Base-by-base conservation (phyloP, 345 rosid genomes). In the Hevea brasiliensis region DNA sequence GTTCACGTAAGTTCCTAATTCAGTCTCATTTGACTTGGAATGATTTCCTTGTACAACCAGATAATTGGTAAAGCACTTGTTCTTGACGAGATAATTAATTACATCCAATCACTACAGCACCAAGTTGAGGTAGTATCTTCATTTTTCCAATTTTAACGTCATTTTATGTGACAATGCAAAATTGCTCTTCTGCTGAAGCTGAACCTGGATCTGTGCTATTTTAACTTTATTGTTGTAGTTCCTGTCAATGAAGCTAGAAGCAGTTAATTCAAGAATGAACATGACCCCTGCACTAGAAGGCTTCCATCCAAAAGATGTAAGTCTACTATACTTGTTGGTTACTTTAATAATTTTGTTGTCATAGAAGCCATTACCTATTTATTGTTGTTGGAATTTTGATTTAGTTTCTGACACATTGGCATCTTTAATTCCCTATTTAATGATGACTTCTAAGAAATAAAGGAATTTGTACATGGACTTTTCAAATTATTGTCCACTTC, bases 1-100 rank as follows among this genome's bases (percentile, higher is more conserved):
- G 40, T 24, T 57, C 3, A 26, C 60, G 0, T 1, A 42, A 59
- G 21, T 69, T 42, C 45, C 55, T 51, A 29, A 21, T 53, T 42
- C 57, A 24, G 54, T 58, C 45, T 61, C 41, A 48, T 51, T 26
- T 24, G 26, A 59, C 41, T 29, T 58, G 40, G 27, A 60, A 57
- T 41, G 56, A 1, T 37, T 69, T 50, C 42, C 29, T 61, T 41
- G 29, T 5, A 5, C 29, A 9, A 62, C 76, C 76, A 93, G 97
- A 93, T 93, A 56, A 87, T 88, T 44, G 98, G 98, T 54, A 93
- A 91, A 85, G 98, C 97, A 10, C 87, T 91, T 64, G 95, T 91
- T 67, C 84, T 93, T 54, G 97, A 93, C 74, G 98, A 93, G 86
- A 93, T 91, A 37, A 89, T 93, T 70, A 93, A 93, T 85, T 93